phyloP scores from a whole-genome alignment of 306 rosid genomes.

The Betula pendula region DNA sequence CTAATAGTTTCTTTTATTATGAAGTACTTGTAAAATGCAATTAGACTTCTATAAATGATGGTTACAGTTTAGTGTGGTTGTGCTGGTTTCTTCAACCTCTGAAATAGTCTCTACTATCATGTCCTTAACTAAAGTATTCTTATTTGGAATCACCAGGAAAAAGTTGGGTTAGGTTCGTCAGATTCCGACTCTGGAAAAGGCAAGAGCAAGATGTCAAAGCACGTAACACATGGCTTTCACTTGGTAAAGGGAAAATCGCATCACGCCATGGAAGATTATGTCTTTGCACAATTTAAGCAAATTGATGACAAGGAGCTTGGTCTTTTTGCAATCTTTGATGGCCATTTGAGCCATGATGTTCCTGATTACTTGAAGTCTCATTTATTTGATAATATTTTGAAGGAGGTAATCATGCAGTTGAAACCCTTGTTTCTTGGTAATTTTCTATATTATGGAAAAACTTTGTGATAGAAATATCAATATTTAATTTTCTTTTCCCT shows the following conservation, averaged over 20 bases:
- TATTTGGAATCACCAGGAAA: conserved; percentile 53
- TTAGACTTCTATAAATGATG: not conserved
- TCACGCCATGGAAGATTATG: conserved; percentile 90
- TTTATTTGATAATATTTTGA: conserved; percentile 75
- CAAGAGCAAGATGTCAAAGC: conserved; percentile 87
- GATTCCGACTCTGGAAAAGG: conserved; percentile 96
- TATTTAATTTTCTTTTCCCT: not conserved
- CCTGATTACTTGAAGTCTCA: conserved; percentile 70
- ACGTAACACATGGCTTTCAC: conserved; percentile 80
- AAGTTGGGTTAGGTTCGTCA: conserved; percentile 66
- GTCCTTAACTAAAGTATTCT: not conserved
- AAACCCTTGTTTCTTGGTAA: not conserved
- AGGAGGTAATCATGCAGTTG: conserved; percentile 55
- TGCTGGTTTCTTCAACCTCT: not conserved
- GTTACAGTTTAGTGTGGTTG: not conserved
- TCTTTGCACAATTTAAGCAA: conserved; percentile 80
- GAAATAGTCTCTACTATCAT: not conserved
- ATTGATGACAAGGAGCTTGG: conserved; percentile 78
- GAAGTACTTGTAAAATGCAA: not conserved
- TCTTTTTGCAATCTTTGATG: conserved; percentile 92
- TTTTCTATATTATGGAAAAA: not conserved
- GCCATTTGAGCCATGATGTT: conserved; percentile 81
- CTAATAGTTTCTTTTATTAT: not conserved
- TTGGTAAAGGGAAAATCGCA: conserved; percentile 78
- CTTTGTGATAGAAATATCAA: not conserved